Evolutionary conservation across 1,284 basidiomycete species (phyloP).

Genomic region (Pascua guehoae): DNA sequence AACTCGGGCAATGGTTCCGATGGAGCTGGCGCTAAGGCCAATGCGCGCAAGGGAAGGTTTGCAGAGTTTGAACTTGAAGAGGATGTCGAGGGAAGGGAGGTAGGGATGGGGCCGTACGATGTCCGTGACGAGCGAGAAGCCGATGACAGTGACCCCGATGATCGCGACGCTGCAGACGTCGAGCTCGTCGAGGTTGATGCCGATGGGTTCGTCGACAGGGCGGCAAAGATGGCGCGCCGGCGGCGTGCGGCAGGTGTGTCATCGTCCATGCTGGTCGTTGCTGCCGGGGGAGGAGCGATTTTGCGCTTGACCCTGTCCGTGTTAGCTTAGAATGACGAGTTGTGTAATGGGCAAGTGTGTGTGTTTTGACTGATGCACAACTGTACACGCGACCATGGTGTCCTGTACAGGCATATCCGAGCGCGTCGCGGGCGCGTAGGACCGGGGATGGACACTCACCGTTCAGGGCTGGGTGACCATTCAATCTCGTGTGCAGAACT

Average conservation of each 20-base stretch:
- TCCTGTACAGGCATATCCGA: too few species aligned
- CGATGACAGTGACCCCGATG: not conserved
- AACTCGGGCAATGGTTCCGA: conserved; percentile 1
- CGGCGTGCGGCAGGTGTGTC: conserved; percentile 36
- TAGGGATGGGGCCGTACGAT: too few species aligned
- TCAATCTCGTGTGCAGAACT: conserved; percentile 18
- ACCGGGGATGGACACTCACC: conserved; percentile 10
- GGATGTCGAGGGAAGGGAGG: conserved; percentile 1
- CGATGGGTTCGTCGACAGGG: conserved; percentile 25
- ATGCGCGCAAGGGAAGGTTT: not conserved
- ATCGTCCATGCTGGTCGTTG: conserved; percentile 16
- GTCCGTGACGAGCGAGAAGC: too few species aligned
- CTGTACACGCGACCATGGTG: too few species aligned
- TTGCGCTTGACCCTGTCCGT: conserved; percentile 3
- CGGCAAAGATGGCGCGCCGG: conserved; percentile 41
- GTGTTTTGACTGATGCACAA: too few species aligned
- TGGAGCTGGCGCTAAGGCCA: not conserved
- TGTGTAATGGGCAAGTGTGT: too few species aligned
- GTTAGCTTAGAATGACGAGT: not conserved
- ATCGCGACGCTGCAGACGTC: conserved; percentile 1
- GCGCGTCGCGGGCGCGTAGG: too few species aligned
- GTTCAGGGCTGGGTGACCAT: conserved; percentile 27
- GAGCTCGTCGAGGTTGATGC: conserved; percentile 6
- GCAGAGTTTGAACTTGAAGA: conserved; percentile 1
- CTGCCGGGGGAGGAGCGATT: not conserved